phyloP scores from a whole-genome alignment of 2,329 filamentous ascomycete species.

The Penicillium sp. region DNA sequence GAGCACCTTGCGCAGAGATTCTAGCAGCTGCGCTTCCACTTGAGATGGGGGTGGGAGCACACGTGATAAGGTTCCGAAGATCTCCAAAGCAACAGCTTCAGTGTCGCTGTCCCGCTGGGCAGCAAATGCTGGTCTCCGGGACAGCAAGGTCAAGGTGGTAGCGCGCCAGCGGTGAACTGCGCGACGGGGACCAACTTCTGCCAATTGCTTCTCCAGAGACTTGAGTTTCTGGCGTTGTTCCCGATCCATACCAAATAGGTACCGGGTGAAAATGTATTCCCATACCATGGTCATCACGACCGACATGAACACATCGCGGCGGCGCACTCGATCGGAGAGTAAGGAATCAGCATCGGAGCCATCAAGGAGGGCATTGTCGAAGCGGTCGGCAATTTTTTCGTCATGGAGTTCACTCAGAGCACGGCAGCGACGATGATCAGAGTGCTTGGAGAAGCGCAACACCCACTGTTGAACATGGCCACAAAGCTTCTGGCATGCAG shows the following conservation, averaged over 20 bases:
- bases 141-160: conserved; percentile 85
- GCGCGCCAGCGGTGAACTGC: conserved; percentile 98
- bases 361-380: conserved; percentile 92
- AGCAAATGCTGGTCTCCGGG: conserved; percentile 75
- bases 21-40: conserved; percentile 75
- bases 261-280: conserved; percentile 97
- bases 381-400: conserved; percentile 88
- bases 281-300: conserved; percentile 99
- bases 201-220: conserved; percentile 85
- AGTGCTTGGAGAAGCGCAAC: conserved; percentile 95
- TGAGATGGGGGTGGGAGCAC: conserved; percentile 85
- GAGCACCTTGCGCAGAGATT: conserved; percentile 84
- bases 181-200: conserved; percentile 79
- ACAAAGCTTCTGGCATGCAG: conserved; percentile 89
- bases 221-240: conserved; percentile 98
- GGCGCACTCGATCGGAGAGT: conserved; percentile 80
- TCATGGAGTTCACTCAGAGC: conserved; percentile 81
- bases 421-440: conserved; percentile 84
- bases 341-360: conserved; percentile 89
- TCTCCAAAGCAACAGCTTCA: conserved; percentile 89
- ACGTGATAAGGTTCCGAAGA: conserved; percentile 78
- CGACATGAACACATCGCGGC: conserved; percentile 96
- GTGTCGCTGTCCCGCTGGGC: conserved; percentile 85
- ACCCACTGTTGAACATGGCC: conserved; percentile 98
- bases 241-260: conserved; percentile 97